Conservation (phyloP, 164 flowering plant species). For the Aristolochia californica region DNA sequence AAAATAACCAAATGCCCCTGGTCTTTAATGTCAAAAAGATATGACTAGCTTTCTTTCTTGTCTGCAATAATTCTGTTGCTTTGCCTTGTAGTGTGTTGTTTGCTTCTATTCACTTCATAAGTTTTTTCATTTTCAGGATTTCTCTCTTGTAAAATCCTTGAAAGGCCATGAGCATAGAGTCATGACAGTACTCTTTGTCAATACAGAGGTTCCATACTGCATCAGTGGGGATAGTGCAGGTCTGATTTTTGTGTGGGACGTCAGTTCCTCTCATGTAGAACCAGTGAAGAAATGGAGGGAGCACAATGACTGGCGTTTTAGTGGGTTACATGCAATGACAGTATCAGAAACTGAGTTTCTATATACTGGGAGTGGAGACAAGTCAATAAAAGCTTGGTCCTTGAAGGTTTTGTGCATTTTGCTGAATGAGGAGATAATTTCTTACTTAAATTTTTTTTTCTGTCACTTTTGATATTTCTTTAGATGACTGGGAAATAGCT, state of each 20-base stretch:
- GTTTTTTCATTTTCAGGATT: slow-evolving; percentile 47
- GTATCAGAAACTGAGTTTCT: slow-evolving; percentile 41
- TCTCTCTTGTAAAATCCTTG: slow-evolving; percentile 57
- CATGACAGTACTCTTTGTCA: slow-evolving; percentile 50
- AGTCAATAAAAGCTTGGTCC: slow-evolving; percentile 80
- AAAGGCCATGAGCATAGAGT: slow-evolving; percentile 79
- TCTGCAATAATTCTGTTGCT: too few relatives aligned
- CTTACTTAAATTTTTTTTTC: background rate
- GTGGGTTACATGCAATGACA: slow-evolving; percentile 78
- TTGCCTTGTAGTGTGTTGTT: too few relatives aligned
- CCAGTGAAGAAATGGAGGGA: slow-evolving; percentile 66
- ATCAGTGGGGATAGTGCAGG: slow-evolving; percentile 84
- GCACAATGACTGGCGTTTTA: slow-evolving; percentile 87
- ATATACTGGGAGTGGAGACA: slow-evolving; percentile 90
- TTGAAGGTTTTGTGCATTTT: slow-evolving; percentile 35
- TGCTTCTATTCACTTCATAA: background rate
- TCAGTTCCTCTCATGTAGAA: slow-evolving; percentile 28
- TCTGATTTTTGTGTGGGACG: slow-evolving; percentile 66
- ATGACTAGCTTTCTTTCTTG: too few relatives aligned
- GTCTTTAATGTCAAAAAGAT: too few relatives aligned
- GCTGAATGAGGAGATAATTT: background rate
- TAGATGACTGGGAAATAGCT: background rate
- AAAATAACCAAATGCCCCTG: too few relatives aligned
- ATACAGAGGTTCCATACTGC: slow-evolving; percentile 51
- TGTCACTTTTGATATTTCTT: background rate